Evolutionary conservation across 108 stramenopile genomes (phyloP).

Genomic region (Pseudonitzschia pungens): DNA sequence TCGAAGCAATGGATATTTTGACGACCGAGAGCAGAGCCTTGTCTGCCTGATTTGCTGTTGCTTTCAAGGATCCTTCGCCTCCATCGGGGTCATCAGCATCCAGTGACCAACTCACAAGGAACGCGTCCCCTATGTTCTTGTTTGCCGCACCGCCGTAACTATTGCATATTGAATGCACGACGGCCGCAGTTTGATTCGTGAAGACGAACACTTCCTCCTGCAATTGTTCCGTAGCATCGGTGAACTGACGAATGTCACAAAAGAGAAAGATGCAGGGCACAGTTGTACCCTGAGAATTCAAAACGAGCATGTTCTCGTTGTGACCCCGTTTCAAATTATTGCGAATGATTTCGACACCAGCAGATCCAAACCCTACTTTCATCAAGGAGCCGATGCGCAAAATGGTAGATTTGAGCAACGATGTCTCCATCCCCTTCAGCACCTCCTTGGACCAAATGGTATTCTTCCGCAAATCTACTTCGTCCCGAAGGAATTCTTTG

Average conservation of each 20-base stretch:
- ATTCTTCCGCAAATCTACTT: slow-evolving; percentile 39
- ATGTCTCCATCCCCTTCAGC: slow-evolving; percentile 64
- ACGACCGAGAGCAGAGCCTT: slow-evolving; percentile 71
- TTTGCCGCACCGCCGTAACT: slow-evolving; percentile 80
- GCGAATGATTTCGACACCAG: slow-evolving; percentile 89
- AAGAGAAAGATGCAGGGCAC: slow-evolving; percentile 88
- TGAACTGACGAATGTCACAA: slow-evolving; percentile 92
- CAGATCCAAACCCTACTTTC: slow-evolving; percentile 92
- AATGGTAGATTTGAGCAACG: slow-evolving; percentile 83
- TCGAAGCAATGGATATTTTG: slow-evolving; percentile 67
- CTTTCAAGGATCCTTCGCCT: slow-evolving; percentile 20
- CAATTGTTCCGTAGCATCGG: slow-evolving; percentile 89
- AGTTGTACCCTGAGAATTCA: slow-evolving; percentile 65
- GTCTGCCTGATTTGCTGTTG: slow-evolving; percentile 66
- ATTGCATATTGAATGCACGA: slow-evolving; percentile 82
- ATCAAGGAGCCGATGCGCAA: slow-evolving; percentile 85
- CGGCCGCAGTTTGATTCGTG: slow-evolving; percentile 85
- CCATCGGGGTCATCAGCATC: slow-evolving; percentile 37
- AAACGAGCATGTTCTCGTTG: slow-evolving; percentile 60
- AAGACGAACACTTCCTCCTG: slow-evolving; percentile 94
- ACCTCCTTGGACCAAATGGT: slow-evolving; percentile 64
- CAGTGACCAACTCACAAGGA: slow-evolving; percentile 83
- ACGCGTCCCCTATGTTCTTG: slow-evolving; percentile 94
- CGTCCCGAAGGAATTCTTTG: slow-evolving; percentile 52
- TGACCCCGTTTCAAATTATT: slow-evolving; percentile 74